Evolutionary conservation across 257 asterid species (phyloP).

Genomic region (Fraxinus quadrangulata): DNA sequence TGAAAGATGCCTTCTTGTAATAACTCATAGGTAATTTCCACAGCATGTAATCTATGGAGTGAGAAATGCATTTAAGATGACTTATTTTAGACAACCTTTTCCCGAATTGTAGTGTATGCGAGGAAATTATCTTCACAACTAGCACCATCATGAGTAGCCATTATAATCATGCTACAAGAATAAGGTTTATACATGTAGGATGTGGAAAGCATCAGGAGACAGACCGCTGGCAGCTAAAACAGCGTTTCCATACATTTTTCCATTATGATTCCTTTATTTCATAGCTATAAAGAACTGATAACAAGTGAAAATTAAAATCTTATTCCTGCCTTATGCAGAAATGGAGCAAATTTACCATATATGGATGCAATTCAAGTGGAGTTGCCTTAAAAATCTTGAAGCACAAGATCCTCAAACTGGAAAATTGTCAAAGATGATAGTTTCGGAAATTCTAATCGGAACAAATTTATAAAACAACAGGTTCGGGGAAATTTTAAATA

Average conservation of each 20-base stretch:
- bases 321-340: background rate
- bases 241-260: background rate
- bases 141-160: background rate
- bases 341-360: background rate
- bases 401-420: background rate
- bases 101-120: background rate
- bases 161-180: background rate
- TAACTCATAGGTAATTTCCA: conserved; percentile 14
- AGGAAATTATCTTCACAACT: background rate
- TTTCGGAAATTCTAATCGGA: conserved; percentile 5
- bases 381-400: background rate
- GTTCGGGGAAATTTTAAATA: background rate
- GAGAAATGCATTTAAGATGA: conserved; percentile 9
- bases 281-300: background rate
- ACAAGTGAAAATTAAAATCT: background rate
- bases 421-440: background rate
- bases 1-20: background rate
- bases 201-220: background rate
- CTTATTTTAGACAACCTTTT: conserved; percentile 3
- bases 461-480: background rate
- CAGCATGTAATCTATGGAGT: background rate
- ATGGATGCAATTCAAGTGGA: conserved; percentile 5
- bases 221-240: background rate
- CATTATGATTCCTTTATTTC: background rate
- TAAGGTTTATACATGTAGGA: background rate